Percentiles rank a stretch among this genome's conserved stretches.
Conservation (phyloP, 225 moss, liverwort and hornwort species). For the Polytrichum formosum region DNA sequence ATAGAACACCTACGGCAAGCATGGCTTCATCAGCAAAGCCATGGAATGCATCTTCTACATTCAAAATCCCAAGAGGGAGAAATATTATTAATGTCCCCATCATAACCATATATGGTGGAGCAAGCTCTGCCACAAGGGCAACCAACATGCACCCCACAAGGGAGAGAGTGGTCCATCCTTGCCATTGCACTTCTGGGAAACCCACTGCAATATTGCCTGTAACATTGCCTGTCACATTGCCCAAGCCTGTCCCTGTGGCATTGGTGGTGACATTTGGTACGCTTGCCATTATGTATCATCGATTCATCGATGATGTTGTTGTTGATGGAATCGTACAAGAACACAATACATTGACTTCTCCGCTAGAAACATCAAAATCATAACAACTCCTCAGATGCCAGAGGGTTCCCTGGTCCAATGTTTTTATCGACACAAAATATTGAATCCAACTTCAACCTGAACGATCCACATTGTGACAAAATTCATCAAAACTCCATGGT, state of each 20-base stretch:
- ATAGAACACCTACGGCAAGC: constrained; percentile 76
- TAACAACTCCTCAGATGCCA: no score
- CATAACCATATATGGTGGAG: constrained; percentile 90
- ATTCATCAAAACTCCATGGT: no score
- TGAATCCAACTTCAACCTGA: no score
- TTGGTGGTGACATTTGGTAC: background rate
- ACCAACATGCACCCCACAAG: constrained; percentile 72
- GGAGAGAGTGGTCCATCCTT: constrained; percentile 79
- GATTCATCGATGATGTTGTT: no score
- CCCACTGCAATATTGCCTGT: constrained; percentile 6
- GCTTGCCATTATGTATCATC: background rate
- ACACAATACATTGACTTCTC: no score
- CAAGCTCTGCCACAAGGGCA: constrained; percentile 70
- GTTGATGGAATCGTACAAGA: no score
- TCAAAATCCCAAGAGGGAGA: constrained; percentile 70
- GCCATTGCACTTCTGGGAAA: constrained; percentile 62
- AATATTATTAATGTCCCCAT: constrained; percentile 83
- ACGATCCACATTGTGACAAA: no score
- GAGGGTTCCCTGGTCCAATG: no score
- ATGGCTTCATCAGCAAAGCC: constrained; percentile 88
- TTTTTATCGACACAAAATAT: no score
- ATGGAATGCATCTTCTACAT: constrained; percentile 72
- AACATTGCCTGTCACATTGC: background rate
- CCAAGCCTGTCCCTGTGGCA: background rate
- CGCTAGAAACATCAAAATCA: no score